Evolutionary conservation across 345 rosid species (phyloP), one percentile per base, ranked within the genome.

Genomic region (Syzygium oleosum): DNA sequence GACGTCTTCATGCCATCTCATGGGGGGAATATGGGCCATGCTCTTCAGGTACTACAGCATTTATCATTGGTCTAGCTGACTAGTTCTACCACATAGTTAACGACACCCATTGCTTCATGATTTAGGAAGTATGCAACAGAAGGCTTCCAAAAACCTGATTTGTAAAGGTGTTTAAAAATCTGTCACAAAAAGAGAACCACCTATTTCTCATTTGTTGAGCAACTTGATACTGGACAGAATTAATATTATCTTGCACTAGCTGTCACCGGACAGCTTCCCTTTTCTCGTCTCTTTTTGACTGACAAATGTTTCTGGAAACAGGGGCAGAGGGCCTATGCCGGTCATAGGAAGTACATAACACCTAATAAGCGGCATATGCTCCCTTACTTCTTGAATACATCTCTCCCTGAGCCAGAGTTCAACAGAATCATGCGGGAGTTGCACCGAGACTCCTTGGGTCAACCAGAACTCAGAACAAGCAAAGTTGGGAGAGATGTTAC

Each of bases 1-100:
- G 97, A 98, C 84, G 97, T 98, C 88, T 98, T 98, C 92, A 94
- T 98, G 99, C 96, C 99, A 78, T 98, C 99, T 85, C 99, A 98
- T 86, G 99, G 99, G 61, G 99, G 99, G 85, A 98, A 98, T 87
- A 97, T 98, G 99, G 99, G 98, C 52, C 99, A 95, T 12, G 96
- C 97, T 3, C 91, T 96, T 86, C 99, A 96, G 98, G 99, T 96
- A 91, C 85, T 13, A 22, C 34, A n/a, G 46, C 16, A 61, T 38
- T 73, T 46, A 3, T 59, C 31, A 13, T 21, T 34, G 49, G 34
- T 55, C 73, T 38, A 51, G 27, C 55, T 23, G 83, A 61, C 51
- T 17, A 41, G 51, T 52, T 16, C 38, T n/a, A 12, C 53, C 54
- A 14, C 13, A 7, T 22, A 31, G 29, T 14, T 6, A 61, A 78